Evolutionary conservation across 495 filamentous ascomycete species (phyloP).

Genomic region (Apiosordaria backusii): DNA sequence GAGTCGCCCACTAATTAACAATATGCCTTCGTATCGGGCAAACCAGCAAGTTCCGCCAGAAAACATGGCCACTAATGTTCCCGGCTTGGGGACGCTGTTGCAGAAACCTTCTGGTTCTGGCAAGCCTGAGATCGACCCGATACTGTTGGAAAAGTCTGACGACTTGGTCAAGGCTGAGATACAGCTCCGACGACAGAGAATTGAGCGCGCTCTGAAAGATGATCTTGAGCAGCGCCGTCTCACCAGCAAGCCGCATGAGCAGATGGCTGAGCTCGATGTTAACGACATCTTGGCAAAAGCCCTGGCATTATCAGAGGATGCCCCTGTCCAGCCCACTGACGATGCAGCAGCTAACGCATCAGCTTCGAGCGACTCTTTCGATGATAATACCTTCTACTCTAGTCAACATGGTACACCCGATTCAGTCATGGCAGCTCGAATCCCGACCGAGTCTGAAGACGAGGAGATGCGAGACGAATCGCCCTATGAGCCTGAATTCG

Average conservation of each 20-base stretch:
- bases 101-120: conserved; percentile 29
- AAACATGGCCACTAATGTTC: conserved; percentile 19
- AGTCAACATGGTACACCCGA: conserved; percentile 61
- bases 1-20: conserved; percentile 33
- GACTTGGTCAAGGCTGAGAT: conserved; percentile 78
- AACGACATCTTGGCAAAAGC: conserved; percentile 70
- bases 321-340: conserved; percentile 47
- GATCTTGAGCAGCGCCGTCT: conserved; percentile 65
- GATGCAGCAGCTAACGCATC: conserved; percentile 56
- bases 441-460: conserved; percentile 44
- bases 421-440: conserved; percentile 37
- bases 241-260: conserved; percentile 52
- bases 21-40: conserved; percentile 38
- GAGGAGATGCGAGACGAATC: conserved; percentile 39
- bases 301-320: conserved; percentile 58
- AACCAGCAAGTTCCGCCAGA: conserved; percentile 34
- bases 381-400: conserved; percentile 94
- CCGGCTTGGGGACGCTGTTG: conserved; percentile 28
- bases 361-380: conserved; percentile 72
- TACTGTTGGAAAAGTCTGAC: conserved; percentile 80
- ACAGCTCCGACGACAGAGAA: conserved; percentile 69
- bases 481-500: conserved; percentile 33
- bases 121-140: conserved; percentile 64
- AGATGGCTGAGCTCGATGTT: conserved; percentile 68
- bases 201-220: conserved; percentile 74